Evolutionary conservation across 2,329 filamentous ascomycete species (phyloP), one percentile per base, ranked within the genome.

Genomic region (Exophiala sp.): DNA sequence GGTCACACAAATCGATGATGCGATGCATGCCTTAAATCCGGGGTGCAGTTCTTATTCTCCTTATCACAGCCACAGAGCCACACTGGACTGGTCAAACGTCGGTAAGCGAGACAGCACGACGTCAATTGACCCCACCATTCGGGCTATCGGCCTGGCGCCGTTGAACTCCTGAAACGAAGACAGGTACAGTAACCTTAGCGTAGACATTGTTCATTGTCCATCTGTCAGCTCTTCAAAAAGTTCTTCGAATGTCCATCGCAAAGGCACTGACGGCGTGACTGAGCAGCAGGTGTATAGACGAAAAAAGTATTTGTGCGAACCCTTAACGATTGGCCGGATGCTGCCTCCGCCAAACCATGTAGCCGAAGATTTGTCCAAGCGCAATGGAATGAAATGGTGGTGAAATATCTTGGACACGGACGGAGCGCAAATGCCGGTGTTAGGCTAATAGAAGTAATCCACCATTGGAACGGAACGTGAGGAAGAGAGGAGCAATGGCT

Each of bases 51-150:
- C 57, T 53, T 40, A 16, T 21, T 24, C 36, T 21, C 32, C 47
- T 50, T 57, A 41, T 52, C 47, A 45, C 32, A 16, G 16, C 36
- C 33, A 29, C 20, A 48, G 24, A 16, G 16, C 36, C 33, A 29
- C 20, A 48, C 5, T 38, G 52, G 20, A 41, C 47, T 51, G 53
- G 38, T 53, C 49, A 35, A 34, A 8, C 11, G 10, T 47, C 46
- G 50, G 39, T 44, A 59, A 59, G 57, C 57, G 57, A 59, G 35
- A 46, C 43, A 36, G n/a, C 24, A 55, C 57, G 49, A 59, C 57
- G 57, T 59, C 57, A 59, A 52, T n/a, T 16, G 29, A 33, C 40
- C 40, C 47, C 50, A 48, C 52, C 32, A 32, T 48, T 53, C 56
- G 49, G 56, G 56, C 50, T 58, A 55, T 52, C 56, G 56, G 40